Conservation (phyloP, 257 asterid species). For the Thymus quinquecostatus region DNA sequence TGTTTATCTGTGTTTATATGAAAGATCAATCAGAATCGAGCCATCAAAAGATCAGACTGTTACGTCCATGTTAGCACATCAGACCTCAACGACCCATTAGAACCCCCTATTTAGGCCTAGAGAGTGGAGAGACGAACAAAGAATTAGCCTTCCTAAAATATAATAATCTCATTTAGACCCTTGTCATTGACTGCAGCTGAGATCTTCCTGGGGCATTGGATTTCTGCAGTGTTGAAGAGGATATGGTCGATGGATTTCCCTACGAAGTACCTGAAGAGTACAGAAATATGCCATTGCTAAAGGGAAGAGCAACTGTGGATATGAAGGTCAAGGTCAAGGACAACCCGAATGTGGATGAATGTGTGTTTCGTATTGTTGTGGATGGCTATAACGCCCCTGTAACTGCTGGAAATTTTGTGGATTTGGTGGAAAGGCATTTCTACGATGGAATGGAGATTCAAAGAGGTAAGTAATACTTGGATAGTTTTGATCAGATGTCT, state of each 20-base stretch:
- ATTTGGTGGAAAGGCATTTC: constrained; percentile 92
- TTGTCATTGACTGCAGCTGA: constrained; percentile 99
- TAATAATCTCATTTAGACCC: constrained; percentile 81
- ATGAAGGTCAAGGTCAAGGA: constrained; percentile 98
- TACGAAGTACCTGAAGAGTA: constrained; percentile 94
- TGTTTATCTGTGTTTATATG: not conserved
- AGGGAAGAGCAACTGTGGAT: constrained; percentile 96
- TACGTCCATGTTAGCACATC: not conserved
- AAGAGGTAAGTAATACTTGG: constrained; percentile 60
- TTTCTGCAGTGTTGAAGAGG: constrained; percentile 99
- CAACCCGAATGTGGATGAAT: constrained; percentile 81
- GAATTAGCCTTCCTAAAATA: constrained; percentile 47
- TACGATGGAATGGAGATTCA: constrained; percentile 99
- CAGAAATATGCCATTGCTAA: constrained; percentile 82
- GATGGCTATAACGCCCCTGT: constrained; percentile 99
- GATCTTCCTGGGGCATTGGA: constrained; percentile 99
- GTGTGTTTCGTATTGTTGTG: constrained; percentile 79
- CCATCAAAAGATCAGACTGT: not conserved
- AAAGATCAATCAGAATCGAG: not conserved
- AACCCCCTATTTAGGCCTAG: constrained; percentile 32
- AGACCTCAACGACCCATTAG: constrained; percentile 10
- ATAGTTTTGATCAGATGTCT: not conserved
- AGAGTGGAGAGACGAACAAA: constrained; percentile 37
- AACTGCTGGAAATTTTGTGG: constrained; percentile 91
- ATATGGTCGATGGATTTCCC: constrained; percentile 98